Base-by-base conservation (phyloP, 192 early-diverging fungal genomes). In the Dispira simplex region DNA sequence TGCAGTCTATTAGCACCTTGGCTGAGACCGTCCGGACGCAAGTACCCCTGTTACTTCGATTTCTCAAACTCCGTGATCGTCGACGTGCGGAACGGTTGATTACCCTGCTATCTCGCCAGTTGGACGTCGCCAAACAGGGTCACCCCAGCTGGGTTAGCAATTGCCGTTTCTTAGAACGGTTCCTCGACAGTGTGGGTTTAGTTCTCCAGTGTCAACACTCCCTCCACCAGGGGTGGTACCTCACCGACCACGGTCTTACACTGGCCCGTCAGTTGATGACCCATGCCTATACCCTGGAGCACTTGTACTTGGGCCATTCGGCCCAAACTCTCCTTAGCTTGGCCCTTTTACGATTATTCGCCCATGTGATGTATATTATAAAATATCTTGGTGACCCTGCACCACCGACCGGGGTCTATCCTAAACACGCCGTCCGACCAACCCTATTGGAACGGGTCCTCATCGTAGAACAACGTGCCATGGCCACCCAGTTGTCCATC, bases 261-360 rank as follows among this genome's bases (percentile, higher is more conserved):
- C 26, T 69, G 3, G 77, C 80, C 0, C 70, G 72, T 11, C 67
- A 71, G 21, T 64, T 82, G 3, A 63, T 78, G 13, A 67, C 67
- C 8, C 67, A 70, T 11, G 75, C 80, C 0, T 79, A 79, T 44
- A 68, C 57, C 11, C 74, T 82, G 64, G 76, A 82, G 25, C 69
- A 82, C 46, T 70, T 66, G 16, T 82, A 77, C 60, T 44, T 79
- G 18, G 81, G 78, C 1, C 39, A 77, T 27, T 62, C 72, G 59
- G 60, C 71, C 14, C 64, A 69, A 5, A 69, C 74, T 20, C 68
- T 68, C 16, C 67, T 75, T 10, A 71, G 70, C 10, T 69, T 73
- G 28, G 68, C 70, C 53, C 74, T 75, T 62, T 74, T 82, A 44
- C 74, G 78, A 4, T 46, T 80, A 0, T 32, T 82, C 43, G 81